A percentile compares a stretch with the other conserved stretches of the same genome.
These are phyloP conservation scores for Bipolaris zeicola DNA, from an alignment of 2,329 filamentous ascomycete genomes.

Conservation along the genomic window DNA sequence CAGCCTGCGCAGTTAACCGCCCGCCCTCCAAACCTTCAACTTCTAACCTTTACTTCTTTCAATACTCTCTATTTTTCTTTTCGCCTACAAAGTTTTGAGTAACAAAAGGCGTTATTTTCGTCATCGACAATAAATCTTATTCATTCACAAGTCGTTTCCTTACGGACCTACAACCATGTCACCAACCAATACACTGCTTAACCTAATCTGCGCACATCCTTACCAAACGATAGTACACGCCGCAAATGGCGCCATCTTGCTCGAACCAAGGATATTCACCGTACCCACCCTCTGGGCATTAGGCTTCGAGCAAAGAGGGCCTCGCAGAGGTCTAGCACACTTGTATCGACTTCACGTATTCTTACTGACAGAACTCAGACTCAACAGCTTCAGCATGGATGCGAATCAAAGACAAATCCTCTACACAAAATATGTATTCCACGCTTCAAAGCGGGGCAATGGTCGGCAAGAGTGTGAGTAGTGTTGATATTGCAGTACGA, in stretches of 20 bases:
- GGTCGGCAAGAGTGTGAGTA: neutral
- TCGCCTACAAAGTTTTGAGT: no score
- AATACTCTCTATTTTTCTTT: neutral
- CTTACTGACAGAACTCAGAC: neutral
- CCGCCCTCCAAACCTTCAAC: neutral
- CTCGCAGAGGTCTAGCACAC: neutral
- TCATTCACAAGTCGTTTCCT: neutral
- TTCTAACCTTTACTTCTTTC: neutral
- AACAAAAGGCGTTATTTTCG: no score
- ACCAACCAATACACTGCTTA: neutral
- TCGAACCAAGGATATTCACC: neutral
- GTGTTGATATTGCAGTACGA: neutral
- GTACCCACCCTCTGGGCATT: neutral
- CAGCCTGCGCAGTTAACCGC: neutral
- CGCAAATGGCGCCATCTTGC: neutral
- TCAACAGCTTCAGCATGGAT: neutral
- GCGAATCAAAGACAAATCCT: neutral
- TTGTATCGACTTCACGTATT: neutral
- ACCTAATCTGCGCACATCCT: neutral
- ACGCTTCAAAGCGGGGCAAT: slow-evolving; percentile 3
- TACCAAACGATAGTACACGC: neutral
- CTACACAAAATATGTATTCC: neutral
- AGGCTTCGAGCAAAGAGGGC: neutral
- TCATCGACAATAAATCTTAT: neutral
- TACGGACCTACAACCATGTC: neutral